Evolutionary conservation across 2,329 filamentous ascomycete species (phyloP).

Genomic region (Aureobasidium uvarum): DNA sequence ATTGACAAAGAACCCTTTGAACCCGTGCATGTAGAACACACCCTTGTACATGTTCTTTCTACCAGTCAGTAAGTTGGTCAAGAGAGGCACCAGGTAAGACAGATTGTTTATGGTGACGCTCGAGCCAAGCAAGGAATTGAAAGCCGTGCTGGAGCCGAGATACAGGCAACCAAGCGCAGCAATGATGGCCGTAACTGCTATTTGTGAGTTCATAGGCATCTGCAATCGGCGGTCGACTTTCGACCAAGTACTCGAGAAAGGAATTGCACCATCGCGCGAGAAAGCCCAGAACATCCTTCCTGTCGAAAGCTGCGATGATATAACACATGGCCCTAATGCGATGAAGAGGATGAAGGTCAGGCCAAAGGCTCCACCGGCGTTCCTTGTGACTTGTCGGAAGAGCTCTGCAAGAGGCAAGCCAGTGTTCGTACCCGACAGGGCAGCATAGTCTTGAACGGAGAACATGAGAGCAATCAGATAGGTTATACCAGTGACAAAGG

Average conservation of each 20-base stretch:
- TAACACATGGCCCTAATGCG: constrained; percentile 46
- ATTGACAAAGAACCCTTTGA: constrained; percentile 13
- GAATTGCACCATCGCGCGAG: constrained; percentile 43
- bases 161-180: constrained; percentile 30
- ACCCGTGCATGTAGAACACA: constrained; percentile 9
- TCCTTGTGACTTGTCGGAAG: constrained; percentile 47
- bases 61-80: constrained; percentile 17
- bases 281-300: constrained; percentile 46
- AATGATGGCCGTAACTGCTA: constrained; percentile 27
- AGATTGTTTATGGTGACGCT: constrained; percentile 21
- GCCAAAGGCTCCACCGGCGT: constrained; percentile 45
- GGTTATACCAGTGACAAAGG: constrained; percentile 50
- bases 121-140: constrained; percentile 27
- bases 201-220: constrained; percentile 29
- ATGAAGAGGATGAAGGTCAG: constrained; percentile 46
- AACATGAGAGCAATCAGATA: constrained; percentile 58
- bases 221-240: constrained; percentile 14
- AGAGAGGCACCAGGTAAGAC: constrained; percentile 12
- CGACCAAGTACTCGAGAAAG: constrained; percentile 24
- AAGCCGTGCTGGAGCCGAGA: constrained; percentile 27
- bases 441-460: constrained; percentile 50
- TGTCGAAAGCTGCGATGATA: constrained; percentile 41
- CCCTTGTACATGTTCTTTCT: constrained; percentile 22
- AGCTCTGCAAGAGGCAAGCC: constrained; percentile 49
- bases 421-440: constrained; percentile 33